phyloP scores from a whole-genome alignment of 2,329 filamentous ascomycete species.

The Parafenestella ontariensis region DNA sequence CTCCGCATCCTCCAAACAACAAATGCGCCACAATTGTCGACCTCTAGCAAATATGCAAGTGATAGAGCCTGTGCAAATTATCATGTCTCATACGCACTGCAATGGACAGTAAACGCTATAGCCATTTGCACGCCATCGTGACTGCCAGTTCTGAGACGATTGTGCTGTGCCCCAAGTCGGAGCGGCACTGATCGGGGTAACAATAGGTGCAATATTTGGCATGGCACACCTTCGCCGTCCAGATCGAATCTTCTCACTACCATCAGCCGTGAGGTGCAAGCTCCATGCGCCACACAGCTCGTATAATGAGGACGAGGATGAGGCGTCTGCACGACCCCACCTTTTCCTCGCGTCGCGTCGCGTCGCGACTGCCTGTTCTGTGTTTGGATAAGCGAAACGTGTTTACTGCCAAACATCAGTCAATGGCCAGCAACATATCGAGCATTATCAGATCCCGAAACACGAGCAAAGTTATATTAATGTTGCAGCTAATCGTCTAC shows the following conservation, averaged over 20 bases:
- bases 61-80: no score
- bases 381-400: no score
- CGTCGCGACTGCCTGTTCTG: neutral
- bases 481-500: neutral
- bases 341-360: no score
- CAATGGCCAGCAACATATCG: no score
- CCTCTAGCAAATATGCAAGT: neutral
- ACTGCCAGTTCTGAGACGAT: neutral
- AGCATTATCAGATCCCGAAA: neutral
- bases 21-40: neutral
- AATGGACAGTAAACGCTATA: neutral
- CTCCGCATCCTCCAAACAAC: neutral
- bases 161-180: neutral
- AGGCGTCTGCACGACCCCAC: neutral
- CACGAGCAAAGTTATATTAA: no score
- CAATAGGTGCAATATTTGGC: neutral
- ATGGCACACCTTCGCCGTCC: neutral
- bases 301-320: no score
- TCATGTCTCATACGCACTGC: no score
- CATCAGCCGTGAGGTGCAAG: neutral
- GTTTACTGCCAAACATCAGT: no score
- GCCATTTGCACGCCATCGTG: neutral
- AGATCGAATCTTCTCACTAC: neutral
- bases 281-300: neutral
- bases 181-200: no score